Evolutionary conservation across 441 rosid genomes (phyloP), one percentile per base, ranked within the genome.

Genomic region (Croton setiger): DNA sequence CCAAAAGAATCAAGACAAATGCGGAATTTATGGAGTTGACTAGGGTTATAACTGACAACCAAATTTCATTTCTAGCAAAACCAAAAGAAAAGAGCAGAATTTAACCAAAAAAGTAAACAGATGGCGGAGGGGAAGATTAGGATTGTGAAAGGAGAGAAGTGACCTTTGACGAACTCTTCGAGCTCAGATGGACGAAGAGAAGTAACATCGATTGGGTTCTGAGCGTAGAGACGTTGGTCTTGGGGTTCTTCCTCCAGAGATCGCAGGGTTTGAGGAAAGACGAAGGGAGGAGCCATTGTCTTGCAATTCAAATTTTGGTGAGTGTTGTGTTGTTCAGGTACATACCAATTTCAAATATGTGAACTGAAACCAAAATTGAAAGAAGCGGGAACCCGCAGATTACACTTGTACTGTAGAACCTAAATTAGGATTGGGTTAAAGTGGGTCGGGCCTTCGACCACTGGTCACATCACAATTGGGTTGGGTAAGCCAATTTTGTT

Each of bases 151-250:
- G 57, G 17, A 66, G 27, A 62, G 69, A 64, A 31, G 20, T 44
- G 71, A 88, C 99, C 99, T 88, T 92, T 95, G 84, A 87, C 97
- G 75, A 95, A 88, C 78, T 95, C 99, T 73, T 89, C 96, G 31
- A 90, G 86, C 69, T 88, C 78, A 17, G 91, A 75, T 53, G 93
- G 76, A 45, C 86, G 89, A 54, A 92, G 84, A 7, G 87, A 81
- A 64, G 82, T 37, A 49, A 88, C 66, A 63, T 89, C 89, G 82
- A 79, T 66, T 68, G 85, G 81, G 51, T 80, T 85, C 57, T 77
- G 93, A 37, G 74, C 95, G 75, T 55, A 84, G 64, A 92, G 83
- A 12, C 87, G 88, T 31, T 80, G 80, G 23, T 81, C 89, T 21
- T 13, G 20, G 41, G 56, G 39, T 48, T 83, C 96, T 60, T 84